phyloP scores from a whole-genome alignment of 495 filamentous ascomycete species.

The Bombardia bombarda region DNA sequence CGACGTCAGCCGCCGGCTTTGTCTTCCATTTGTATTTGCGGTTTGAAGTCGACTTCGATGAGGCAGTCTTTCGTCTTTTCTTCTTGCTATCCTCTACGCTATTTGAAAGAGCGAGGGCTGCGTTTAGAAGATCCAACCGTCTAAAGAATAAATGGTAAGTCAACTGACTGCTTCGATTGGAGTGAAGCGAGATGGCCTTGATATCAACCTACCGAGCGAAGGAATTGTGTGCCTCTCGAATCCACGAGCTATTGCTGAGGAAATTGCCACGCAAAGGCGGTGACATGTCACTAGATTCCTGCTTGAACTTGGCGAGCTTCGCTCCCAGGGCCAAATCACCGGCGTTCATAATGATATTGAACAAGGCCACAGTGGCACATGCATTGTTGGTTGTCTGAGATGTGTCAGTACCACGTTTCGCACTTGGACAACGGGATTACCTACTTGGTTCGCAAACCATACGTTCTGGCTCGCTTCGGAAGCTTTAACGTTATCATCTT shows the following conservation, averaged over 20 bases:
- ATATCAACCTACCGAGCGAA: conserved; percentile 58
- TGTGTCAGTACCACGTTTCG: too few relatives aligned
- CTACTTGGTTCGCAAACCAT: conserved; percentile 93
- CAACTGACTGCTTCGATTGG: background rate
- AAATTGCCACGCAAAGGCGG: conserved; percentile 68
- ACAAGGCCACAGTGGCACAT: conserved; percentile 79
- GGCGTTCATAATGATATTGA: conserved; percentile 89
- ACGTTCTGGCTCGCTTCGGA: conserved; percentile 51
- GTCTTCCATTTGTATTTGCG: too few relatives aligned
- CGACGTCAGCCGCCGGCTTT: conserved; percentile 30
- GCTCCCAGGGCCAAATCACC: conserved; percentile 52
- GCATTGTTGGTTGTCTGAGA: conserved; percentile 68
- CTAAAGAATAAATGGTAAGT: conserved; percentile 23
- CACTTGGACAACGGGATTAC: too few relatives aligned
- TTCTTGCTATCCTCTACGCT: conserved; percentile 45
- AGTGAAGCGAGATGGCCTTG: background rate
- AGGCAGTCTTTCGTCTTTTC: conserved; percentile 20
- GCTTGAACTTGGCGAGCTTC: conserved; percentile 60
- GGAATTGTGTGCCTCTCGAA: conserved; percentile 78
- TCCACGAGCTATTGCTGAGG: conserved; percentile 64
- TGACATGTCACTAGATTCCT: conserved; percentile 56
- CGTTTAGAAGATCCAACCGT: conserved; percentile 71
- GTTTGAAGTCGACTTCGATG: conserved; percentile 2
- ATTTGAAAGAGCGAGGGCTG: conserved; percentile 60
- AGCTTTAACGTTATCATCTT: conserved; percentile 36